Evolutionary conservation across 2,329 filamentous ascomycete species (phyloP), one percentile per base, ranked within the genome.

Genomic region (Colletotrichum chrysophilum): DNA sequence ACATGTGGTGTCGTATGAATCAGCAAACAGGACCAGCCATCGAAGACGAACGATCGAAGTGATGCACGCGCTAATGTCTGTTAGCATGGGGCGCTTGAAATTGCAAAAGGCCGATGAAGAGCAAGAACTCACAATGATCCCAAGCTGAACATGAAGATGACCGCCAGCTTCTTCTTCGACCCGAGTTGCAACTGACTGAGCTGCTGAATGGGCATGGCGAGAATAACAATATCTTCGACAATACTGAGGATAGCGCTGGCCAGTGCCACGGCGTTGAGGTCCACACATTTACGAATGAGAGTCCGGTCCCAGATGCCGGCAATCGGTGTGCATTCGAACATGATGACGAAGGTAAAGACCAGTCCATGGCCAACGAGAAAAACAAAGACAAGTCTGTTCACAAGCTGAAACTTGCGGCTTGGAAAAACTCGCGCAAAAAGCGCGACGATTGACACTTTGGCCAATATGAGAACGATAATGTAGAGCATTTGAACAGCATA

Each of bases 361-460:
- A 78, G 10, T 28, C 76, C 77, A 21, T 77, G 77, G 66, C 71
- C 32, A n/a, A 76, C 58, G 66, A 80, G 70, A 18, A 78, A 66
- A 0, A 70, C 66, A 34, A 66, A 52, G 13, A 73, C 66, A 14
- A 52, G 18, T 64, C 67, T 77, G 66, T 78, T 69, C n/a, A 78
- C 6, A 16, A 75, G 30, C 10, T 78, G 78, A 12, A 79, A 79
- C 12, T 48, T 58, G 38, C 18, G 72, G 16, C 55, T 60, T 3
- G 73, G 68, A 34, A 80, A 80, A n/a, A 80, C 73, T 30, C 77
- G 79, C 28, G 52, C 76, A 56, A 76, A 78, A 24, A 81, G 77
- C 30, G 80, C 60, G 12, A 81, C 55, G 21, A 81, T 79, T 9
- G 79, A 78, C 12, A 80, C 69, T 52, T 81, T 81, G 21, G 79